Evolutionary conservation across 2,329 filamentous ascomycete genomes (phyloP).

Genomic region (Dactylellina sp.): DNA sequence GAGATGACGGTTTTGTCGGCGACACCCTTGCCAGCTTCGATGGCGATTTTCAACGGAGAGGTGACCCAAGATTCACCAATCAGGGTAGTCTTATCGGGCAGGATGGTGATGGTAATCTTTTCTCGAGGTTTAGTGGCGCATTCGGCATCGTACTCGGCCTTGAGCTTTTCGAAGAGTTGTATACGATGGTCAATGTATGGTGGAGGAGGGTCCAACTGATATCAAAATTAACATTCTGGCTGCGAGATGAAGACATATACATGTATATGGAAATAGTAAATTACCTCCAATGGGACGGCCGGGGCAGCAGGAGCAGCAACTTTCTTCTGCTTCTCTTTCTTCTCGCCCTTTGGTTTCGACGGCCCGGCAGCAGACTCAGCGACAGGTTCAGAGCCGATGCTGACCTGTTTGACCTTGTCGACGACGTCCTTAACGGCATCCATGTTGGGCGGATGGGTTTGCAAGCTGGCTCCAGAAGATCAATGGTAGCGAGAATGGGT

Average conservation of each 20-base stretch:
- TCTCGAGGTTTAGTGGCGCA: constrained; percentile 42
- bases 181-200: constrained; percentile 86
- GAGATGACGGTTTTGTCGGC: constrained; percentile 89
- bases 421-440: constrained; percentile 66
- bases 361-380: constrained; percentile 64
- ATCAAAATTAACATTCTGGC: constrained; percentile 14
- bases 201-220: constrained; percentile 69
- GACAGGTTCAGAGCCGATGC: constrained; percentile 65
- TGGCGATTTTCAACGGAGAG: constrained; percentile 81
- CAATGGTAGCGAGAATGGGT: no score
- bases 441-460: constrained; percentile 56
- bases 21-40: constrained; percentile 83
- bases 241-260: neutral
- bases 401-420: constrained; percentile 73
- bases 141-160: constrained; percentile 84
- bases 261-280: neutral
- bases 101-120: constrained; percentile 49
- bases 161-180: constrained; percentile 86
- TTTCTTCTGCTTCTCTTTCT: constrained; percentile 68
- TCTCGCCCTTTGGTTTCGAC: constrained; percentile 66
- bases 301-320: constrained; percentile 62
- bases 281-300: constrained; percentile 65
- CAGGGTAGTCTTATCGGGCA: constrained; percentile 42
- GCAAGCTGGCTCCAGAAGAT: neutral
- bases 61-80: constrained; percentile 77